These are phyloP conservation scores for Podaxis sp. DNA, from an alignment of 768 basidiomycete genomes.

Conservation along the genomic window DNA sequence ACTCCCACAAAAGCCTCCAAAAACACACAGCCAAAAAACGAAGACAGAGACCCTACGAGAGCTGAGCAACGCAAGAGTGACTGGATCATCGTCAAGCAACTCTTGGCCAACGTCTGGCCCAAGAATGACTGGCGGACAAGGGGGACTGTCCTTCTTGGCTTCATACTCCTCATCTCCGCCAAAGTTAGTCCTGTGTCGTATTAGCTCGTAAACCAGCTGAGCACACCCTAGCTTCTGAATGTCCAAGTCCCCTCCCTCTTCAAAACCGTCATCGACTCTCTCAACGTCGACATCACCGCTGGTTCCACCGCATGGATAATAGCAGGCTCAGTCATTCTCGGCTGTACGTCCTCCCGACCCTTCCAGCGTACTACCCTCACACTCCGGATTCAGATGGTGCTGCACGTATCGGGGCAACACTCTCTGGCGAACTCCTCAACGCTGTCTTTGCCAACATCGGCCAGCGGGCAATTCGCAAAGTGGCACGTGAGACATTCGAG, in stretches of 20 bases:
- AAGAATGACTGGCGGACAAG: slow-evolving; percentile 80
- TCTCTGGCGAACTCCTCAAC: slow-evolving; percentile 91
- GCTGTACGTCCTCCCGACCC: slow-evolving; percentile 60
- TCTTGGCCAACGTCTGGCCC: slow-evolving; percentile 95
- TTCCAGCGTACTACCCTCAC: slow-evolving; percentile 8
- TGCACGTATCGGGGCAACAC: slow-evolving; percentile 84
- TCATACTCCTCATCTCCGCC: slow-evolving; percentile 75
- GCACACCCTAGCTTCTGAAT: slow-evolving; percentile 67
- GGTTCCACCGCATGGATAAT: slow-evolving; percentile 85
- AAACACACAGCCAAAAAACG: background rate
- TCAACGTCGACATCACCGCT: slow-evolving; percentile 80
- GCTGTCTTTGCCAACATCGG: slow-evolving; percentile 96
- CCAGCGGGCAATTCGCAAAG: slow-evolving; percentile 90
- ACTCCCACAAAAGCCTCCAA: background rate
- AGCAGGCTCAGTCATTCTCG: slow-evolving; percentile 85
- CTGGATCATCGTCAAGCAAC: slow-evolving; percentile 79
- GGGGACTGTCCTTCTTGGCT: slow-evolving; percentile 76
- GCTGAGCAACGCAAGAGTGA: slow-evolving; percentile 69
- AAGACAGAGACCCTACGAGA: slow-evolving; percentile 25
- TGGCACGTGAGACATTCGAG: slow-evolving; percentile 93
- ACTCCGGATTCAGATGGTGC: slow-evolving; percentile 65
- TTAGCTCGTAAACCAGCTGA: slow-evolving; percentile 15
- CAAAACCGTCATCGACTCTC: slow-evolving; percentile 84
- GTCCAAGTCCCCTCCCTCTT: slow-evolving; percentile 98
- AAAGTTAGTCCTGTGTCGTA: slow-evolving; percentile 52